These are phyloP conservation scores for Senna siamea DNA, from an alignment of 306 rosid species.

Conservation along the genomic window DNA sequence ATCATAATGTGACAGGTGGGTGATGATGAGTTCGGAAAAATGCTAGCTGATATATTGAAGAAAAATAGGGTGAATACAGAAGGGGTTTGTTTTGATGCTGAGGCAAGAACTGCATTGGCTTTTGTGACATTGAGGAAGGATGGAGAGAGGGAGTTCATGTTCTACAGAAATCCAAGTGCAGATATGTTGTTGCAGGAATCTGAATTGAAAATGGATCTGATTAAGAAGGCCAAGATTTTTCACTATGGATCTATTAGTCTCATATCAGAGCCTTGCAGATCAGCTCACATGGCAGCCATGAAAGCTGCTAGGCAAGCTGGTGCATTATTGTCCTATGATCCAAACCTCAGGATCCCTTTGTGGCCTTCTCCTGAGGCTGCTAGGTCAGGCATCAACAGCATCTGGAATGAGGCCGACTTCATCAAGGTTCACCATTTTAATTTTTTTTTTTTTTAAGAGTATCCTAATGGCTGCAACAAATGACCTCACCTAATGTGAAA, in stretches of 20 bases:
- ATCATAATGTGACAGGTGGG: conserved; percentile 49
- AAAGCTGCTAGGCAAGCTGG: conserved; percentile 62
- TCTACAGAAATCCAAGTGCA: conserved; percentile 76
- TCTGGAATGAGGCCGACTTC: conserved; percentile 67
- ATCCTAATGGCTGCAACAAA: too few relatives aligned
- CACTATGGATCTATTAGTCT: conserved; percentile 75
- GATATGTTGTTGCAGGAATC: conserved; percentile 67
- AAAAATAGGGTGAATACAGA: conserved; percentile 55
- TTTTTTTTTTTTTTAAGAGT: too few relatives aligned
- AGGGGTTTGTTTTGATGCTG: conserved; percentile 54
- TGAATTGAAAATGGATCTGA: conserved; percentile 55
- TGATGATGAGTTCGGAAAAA: conserved; percentile 71
- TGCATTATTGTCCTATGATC: conserved; percentile 66
- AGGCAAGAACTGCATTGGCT: conserved; percentile 78
- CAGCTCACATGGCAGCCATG: conserved; percentile 75
- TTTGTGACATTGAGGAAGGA: conserved; percentile 63
- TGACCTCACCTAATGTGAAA: too few relatives aligned
- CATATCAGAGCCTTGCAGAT: conserved; percentile 66
- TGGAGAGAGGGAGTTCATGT: conserved; percentile 85
- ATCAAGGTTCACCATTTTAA: conserved; percentile 51
- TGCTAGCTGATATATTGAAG: conserved; percentile 62
- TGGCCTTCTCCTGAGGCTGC: conserved; percentile 67
- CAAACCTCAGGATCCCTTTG: conserved; percentile 61
- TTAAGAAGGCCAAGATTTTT: conserved; percentile 59
- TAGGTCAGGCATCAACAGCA: conserved; percentile 65